Evolutionary conservation across 495 filamentous ascomycete genomes (phyloP), one percentile per base, ranked within the genome.

Genomic region (Penicillium canescens): DNA sequence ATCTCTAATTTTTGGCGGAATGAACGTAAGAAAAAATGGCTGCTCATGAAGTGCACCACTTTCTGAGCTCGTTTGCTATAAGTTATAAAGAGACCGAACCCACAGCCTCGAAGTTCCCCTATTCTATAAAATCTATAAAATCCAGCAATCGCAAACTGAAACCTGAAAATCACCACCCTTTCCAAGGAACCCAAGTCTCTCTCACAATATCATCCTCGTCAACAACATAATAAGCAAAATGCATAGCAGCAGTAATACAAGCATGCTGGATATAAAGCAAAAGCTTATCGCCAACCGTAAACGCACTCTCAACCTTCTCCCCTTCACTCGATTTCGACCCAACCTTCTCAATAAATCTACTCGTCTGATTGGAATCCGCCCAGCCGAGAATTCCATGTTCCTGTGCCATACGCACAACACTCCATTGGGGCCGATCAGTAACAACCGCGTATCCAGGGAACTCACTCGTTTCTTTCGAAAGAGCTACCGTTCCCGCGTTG

Each of bases 341-440:
- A 14, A 13, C 21, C 14, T 42, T 41, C 28, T 21, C 16, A 23
- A 51, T 21, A 34, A 51, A 38, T n/a, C 39, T 35, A 2, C 12
- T n/a, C 12, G 48, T 51, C 38, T 51, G 48, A 3, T 43, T 55
- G 16, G 55, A 58, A 13, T 49, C 36, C 11, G 50, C 50, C 50
- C 54, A 60, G 3, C 60, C 46, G 53, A 89, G 56, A 46, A 87
- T 79, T 0, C 84, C 86, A 68, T 88, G 86, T 63, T 89, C 86
- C 66, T 89, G 86, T 46, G 80, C 81, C 48, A 87, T 77, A 14
- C 76, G 73, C 18, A 79, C 81, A 8, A 89, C 83, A 59, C 80
- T 62, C 86, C 85, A 89, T 1, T 83, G 81, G 1, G 65, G 57
- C 10, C 50, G 42, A 41, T 60, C 57, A 6, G 41, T 37, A 11